Percentiles rank a stretch among this genome's conserved stretches.
Conservation (phyloP, 129 eudicot species). For the Lactuca saligna region DNA sequence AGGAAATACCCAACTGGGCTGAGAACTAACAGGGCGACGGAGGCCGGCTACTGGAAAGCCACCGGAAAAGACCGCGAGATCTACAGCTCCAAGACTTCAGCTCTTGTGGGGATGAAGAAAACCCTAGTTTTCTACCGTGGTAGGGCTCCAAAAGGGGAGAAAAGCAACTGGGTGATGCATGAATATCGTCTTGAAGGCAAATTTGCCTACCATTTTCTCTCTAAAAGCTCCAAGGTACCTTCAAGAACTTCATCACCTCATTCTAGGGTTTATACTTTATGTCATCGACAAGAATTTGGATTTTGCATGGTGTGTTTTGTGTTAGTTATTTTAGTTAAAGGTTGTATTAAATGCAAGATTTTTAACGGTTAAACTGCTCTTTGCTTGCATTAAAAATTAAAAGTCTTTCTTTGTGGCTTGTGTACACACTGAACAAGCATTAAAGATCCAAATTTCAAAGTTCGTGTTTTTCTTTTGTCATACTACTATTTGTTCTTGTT, state of each 20-base stretch:
- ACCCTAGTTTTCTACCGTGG: slow-evolving; percentile 93
- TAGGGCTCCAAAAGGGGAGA: slow-evolving; percentile 92
- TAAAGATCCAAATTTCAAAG: neutral
- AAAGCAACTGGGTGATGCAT: slow-evolving; percentile 97
- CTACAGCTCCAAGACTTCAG: slow-evolving; percentile 71
- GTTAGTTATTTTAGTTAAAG: slow-evolving; percentile 18
- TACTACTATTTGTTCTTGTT: neutral
- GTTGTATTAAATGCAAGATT: slow-evolving; percentile 22
- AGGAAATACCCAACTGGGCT: slow-evolving; percentile 91
- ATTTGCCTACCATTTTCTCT: slow-evolving; percentile 76
- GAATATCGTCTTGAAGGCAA: slow-evolving; percentile 95
- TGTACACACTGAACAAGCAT: slow-evolving; percentile 7
- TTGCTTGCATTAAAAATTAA: neutral
- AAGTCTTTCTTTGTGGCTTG: neutral
- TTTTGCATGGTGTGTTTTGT: slow-evolving; percentile 9
- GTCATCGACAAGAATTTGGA: neutral
- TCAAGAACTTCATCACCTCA: neutral
- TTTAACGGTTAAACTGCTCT: slow-evolving; percentile 16
- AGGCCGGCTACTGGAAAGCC: slow-evolving; percentile 95
- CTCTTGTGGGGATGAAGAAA: slow-evolving; percentile 94
- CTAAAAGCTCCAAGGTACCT: slow-evolving; percentile 68
- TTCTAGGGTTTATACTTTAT: neutral
- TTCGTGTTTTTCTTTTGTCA: neutral
- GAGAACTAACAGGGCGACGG: slow-evolving; percentile 87
- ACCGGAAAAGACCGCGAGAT: slow-evolving; percentile 95